Conservation (phyloP, 306 rosid genomes). For the cucumber (Cucumis sativus) region Cucumber_9930_V3 NC_026655.2:16703001-16703500, state of each 20-base stretch:
- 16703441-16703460: too few species aligned
- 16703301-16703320: not conserved
- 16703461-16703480: too few species aligned
- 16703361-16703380: too few species aligned
- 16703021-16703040: slow-evolving; percentile 2
- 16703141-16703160: not conserved
- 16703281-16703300: not conserved
- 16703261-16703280: not conserved
- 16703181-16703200: not conserved
- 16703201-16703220: not conserved
- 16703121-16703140: not conserved
- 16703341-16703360: not conserved
- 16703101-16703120: not conserved
- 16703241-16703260: not conserved
- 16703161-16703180: not conserved
- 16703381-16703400: too few species aligned
- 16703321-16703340: not conserved
- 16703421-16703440: too few species aligned
- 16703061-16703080: not conserved
- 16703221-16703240: not conserved
- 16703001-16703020: not conserved
- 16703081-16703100: not conserved
- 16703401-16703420: too few species aligned
- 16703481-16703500: too few species aligned
- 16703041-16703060: not conserved